Evolutionary conservation across 2,329 filamentous ascomycete species (phyloP).

Genomic region (Colletotrichum brevisporum): DNA sequence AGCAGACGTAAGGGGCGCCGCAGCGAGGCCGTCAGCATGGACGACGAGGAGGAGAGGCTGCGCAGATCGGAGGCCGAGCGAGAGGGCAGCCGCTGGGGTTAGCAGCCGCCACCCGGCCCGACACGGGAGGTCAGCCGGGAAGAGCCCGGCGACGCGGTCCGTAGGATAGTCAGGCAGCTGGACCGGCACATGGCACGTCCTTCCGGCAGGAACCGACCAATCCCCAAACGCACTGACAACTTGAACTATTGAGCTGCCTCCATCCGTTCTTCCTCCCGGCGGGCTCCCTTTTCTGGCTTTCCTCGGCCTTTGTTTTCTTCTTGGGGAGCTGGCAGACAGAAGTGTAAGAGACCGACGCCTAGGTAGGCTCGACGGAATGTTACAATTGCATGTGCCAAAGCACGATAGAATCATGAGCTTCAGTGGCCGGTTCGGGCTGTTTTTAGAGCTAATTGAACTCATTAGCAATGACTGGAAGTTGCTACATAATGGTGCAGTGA

Average conservation of each 20-base stretch:
- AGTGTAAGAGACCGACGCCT: background rate
- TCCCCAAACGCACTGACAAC: conserved; percentile 14
- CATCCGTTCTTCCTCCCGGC: background rate
- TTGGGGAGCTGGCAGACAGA: background rate
- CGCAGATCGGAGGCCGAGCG: conserved; percentile 71
- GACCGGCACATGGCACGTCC: conserved; percentile 14
- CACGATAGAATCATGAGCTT: conserved; percentile 22
- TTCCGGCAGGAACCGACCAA: background rate
- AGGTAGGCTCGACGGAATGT: background rate
- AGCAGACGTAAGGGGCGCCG: conserved; percentile 64
- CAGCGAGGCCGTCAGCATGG: conserved; percentile 61
- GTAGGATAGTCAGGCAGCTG: conserved; percentile 1
- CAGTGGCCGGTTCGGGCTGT: conserved; percentile 22
- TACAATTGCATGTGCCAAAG: background rate
- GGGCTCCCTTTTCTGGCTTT: background rate
- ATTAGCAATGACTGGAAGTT: background rate
- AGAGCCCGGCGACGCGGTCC: background rate
- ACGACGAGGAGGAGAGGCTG: conserved; percentile 68
- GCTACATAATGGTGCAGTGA: background rate
- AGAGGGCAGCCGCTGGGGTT: conserved; percentile 67
- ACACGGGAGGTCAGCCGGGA: background rate
- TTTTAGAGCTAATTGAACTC: conserved; percentile 19
- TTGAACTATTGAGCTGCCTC: background rate
- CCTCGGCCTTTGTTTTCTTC: background rate
- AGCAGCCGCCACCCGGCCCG: conserved; percentile 36